Conservation (phyloP, 768 basidiomycete species). For the Boletellus sp. region DNA sequence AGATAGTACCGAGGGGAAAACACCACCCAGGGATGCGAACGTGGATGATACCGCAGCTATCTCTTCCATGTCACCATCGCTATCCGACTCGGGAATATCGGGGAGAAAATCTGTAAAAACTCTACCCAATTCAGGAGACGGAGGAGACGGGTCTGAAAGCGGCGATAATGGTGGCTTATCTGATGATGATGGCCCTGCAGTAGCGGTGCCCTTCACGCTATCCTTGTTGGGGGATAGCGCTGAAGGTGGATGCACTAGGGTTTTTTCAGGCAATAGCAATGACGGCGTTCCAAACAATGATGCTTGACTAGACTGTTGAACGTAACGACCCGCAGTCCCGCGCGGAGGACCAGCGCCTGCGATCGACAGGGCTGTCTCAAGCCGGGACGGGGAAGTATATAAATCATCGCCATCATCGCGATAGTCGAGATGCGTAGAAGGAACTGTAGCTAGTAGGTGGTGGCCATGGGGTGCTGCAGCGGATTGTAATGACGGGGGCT, state of each 20-base stretch:
- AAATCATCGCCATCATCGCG: slow-evolving; percentile 42
- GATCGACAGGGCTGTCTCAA: slow-evolving; percentile 67
- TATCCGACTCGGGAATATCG: slow-evolving; percentile 13
- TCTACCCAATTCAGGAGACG: background rate
- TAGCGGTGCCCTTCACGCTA: background rate
- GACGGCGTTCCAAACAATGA: slow-evolving; percentile 39
- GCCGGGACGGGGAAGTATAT: slow-evolving; percentile 48
- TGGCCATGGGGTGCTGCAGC: background rate
- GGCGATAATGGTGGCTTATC: slow-evolving; percentile 8
- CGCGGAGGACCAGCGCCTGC: slow-evolving; percentile 51
- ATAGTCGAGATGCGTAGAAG: background rate
- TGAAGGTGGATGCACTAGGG: background rate
- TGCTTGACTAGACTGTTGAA: slow-evolving; percentile 12
- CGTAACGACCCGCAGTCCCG: slow-evolving; percentile 9
- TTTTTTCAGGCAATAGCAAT: slow-evolving; percentile 24
- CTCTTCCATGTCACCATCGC: slow-evolving; percentile 41
- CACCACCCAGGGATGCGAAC: background rate
- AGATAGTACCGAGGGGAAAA: slow-evolving; percentile 7
- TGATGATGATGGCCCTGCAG: slow-evolving; percentile 1
- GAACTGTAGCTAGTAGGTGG: background rate
- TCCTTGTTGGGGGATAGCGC: background rate
- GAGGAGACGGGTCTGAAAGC: background rate
- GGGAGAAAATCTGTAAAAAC: background rate
- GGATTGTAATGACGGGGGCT: slow-evolving; percentile 7
- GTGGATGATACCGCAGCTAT: slow-evolving; percentile 11